Evolutionary conservation across 345 rosid species (phyloP), one percentile per base, ranked within the genome.

Genomic region (Mercurialis annua): DNA sequence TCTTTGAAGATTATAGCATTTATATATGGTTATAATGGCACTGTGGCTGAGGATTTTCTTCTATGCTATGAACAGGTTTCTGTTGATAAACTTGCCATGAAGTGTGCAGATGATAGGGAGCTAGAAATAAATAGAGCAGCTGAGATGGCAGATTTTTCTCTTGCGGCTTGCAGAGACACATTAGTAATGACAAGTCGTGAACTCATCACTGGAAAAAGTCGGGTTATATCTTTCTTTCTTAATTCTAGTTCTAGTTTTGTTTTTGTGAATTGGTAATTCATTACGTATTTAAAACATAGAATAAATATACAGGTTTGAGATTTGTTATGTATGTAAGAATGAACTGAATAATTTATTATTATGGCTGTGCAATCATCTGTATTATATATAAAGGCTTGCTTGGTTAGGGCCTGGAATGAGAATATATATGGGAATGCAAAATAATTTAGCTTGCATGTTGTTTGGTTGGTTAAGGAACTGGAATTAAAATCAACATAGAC

Each of bases 121-220:
- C 86, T 78, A 71, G 98, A 93, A 72, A 86, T 93, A 62, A 87
- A 54, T 72, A 82, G 84, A 80, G 80, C 88, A 15, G 90, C 81
- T 47, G 92, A 90, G 80, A 82, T 88, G 86, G 97, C 81, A 18
- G 84, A 88, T 59, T 71, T 81, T 76, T 87, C 77, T 72, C 88
- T 93, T 67, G 73, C 73, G 21, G 80, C 86, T 66, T 74, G 54
- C 67, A 93, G 80, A 63, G 96, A 90, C 65, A 89, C 98, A 53
- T 82, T 93, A 31, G 78, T 93, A 69, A 86, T 93, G 96, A 90
- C 96, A 67, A 90, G 98, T 68, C 91, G 98, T 66, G 81, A 83
- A 73, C 98, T 93, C 69, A 78, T 93, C 81, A 86, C 84, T 5
- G 97, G 98, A 55, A 90, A 87, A 84, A 74, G 98, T 93, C 59